Conservation (phyloP, 768 basidiomycete species). For the Mycena polygramma region DNA sequence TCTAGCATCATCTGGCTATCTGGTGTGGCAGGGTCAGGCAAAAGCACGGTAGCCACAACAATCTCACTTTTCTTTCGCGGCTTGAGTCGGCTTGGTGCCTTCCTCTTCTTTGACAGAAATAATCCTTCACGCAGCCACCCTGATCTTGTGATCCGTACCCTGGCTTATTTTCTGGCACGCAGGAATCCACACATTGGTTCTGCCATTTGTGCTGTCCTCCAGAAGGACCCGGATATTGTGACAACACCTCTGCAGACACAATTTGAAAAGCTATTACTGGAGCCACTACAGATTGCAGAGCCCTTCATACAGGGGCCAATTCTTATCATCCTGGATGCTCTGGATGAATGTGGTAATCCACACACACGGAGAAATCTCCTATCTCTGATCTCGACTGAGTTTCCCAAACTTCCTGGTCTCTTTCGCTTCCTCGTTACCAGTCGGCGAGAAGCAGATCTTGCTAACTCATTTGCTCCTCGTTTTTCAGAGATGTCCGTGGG, state of each 20-base stretch:
- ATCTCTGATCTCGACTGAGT: not conserved
- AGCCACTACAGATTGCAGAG: not conserved
- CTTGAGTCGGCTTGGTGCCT: not conserved
- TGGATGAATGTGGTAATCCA: constrained; percentile 4
- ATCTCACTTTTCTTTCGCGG: not conserved
- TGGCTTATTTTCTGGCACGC: not conserved
- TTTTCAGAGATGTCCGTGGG: not conserved
- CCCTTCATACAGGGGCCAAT: not conserved
- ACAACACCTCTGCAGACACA: not conserved
- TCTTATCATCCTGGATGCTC: constrained; percentile 3
- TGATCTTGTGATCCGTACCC: not conserved
- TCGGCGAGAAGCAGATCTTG: not conserved
- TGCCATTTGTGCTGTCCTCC: not conserved
- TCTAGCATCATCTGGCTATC: not conserved
- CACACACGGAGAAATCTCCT: not conserved
- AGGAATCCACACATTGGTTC: not conserved
- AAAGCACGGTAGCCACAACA: not conserved
- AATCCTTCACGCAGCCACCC: not conserved
- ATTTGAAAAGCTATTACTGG: not conserved
- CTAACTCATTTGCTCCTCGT: not conserved
- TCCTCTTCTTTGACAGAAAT: not conserved
- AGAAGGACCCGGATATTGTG: not conserved
- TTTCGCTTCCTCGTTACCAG: constrained; percentile 3
- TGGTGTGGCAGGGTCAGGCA: not conserved
- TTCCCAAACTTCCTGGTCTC: not conserved